Evolutionary conservation across 208 protist species (phyloP).

Genomic region (Acanthamoeba comandoni): DNA sequence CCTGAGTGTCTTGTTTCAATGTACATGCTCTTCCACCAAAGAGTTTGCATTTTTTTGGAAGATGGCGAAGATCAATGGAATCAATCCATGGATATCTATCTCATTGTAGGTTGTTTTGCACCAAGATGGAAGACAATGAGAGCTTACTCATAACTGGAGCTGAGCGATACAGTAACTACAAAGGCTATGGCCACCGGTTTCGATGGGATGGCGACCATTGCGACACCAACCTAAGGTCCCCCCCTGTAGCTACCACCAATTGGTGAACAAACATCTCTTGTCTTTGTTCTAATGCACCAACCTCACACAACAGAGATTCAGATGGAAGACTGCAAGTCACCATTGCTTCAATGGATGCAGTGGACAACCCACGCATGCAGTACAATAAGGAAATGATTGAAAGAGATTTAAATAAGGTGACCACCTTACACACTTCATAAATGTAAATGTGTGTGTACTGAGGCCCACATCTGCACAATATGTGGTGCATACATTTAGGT

Average conservation of each 20-base stretch:
- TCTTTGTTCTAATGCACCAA: neutral
- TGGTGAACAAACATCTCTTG: too few species aligned
- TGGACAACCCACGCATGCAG: neutral
- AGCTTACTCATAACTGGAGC: conserved; percentile 88
- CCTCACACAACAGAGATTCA: neutral
- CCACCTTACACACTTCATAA: neutral
- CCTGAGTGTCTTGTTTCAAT: conserved; percentile 89
- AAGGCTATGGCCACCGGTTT: conserved; percentile 89
- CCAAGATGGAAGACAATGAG: conserved; percentile 88
- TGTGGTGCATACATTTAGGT: neutral
- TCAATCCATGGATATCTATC: neutral
- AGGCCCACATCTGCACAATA: conserved; percentile 34
- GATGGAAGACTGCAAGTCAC: neutral
- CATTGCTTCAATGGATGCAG: conserved; percentile 29
- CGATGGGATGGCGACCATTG: neutral
- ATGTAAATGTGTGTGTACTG: neutral
- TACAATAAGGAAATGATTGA: neutral
- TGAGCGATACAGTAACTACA: conserved; percentile 85
- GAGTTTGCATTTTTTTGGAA: neutral
- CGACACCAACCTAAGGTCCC: neutral
- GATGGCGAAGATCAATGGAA: neutral
- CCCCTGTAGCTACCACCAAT: too few species aligned
- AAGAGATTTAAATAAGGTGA: neutral
- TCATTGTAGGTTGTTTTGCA: conserved; percentile 86
- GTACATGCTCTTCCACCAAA: conserved; percentile 12